phyloP scores from a whole-genome alignment of 176 grass and related monocot genomes.

The Eleusine indica region DNA sequence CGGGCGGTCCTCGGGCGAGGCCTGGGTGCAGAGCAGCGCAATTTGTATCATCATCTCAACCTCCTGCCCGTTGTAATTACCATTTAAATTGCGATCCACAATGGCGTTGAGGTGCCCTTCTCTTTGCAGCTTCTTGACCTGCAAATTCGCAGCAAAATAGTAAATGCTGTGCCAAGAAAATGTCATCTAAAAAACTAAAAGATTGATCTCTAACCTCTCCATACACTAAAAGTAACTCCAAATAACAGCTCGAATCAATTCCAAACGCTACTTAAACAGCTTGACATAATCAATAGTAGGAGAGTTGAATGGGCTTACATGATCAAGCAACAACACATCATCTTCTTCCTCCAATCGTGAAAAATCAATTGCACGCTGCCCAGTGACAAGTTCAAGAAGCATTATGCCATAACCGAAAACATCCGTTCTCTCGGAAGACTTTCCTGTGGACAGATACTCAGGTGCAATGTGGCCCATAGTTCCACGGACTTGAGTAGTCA shows the following conservation, averaged over 20 bases:
- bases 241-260: neutral
- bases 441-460: constrained; percentile 93
- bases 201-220: neutral
- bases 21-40: constrained; percentile 87
- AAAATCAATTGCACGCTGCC: constrained; percentile 93
- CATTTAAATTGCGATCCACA: constrained; percentile 73
- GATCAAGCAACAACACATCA: constrained; percentile 90
- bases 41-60: constrained; percentile 96
- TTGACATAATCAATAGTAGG: neutral
- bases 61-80: constrained; percentile 58
- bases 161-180: neutral
- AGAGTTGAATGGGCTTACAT: constrained; percentile 55
- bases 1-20: constrained; percentile 84
- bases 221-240: neutral
- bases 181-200: neutral
- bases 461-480: constrained; percentile 99
- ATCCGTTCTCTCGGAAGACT: constrained; percentile 92
- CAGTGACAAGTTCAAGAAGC: constrained; percentile 94
- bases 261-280: neutral
- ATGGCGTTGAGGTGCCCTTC: constrained; percentile 67
- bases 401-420: constrained; percentile 97
- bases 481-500: constrained; percentile 95
- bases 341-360: constrained; percentile 97
- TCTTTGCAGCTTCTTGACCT: constrained; percentile 96
- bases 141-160: neutral